Evolutionary conservation across 257 asterid species (phyloP), one percentile per base, ranked within the genome.

Genomic region (Lycium barbarum): DNA sequence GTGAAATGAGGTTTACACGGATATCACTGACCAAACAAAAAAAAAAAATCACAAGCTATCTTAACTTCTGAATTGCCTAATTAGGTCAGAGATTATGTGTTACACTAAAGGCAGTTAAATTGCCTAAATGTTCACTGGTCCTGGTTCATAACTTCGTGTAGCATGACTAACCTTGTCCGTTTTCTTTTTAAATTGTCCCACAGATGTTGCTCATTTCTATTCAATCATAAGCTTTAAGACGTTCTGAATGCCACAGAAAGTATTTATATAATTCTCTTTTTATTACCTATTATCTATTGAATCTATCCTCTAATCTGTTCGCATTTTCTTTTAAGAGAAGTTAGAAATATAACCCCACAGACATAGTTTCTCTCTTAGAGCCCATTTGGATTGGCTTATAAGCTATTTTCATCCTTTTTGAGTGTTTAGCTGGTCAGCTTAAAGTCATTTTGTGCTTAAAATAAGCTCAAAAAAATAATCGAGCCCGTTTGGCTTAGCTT

Each of bases 171-270:
- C 0, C 51, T 17, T 15, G 22, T 7, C 49, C 76, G 3, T 6
- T 67, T 67, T 8, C 49, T 7, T 67, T 67, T 36, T 36, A 67
- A 49, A 68, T 36, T 68, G 76, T 36, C 7, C 7, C 7, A 14
- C 51, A 36, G 51, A 68, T 7, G 1, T 68, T 36, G 51, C 53
- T 36, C 78, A 36, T 9, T 68, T 15, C 78, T 36, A 68, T 38
- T 36, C 53, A 68, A 38, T 68, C 78, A 36, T 14, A 38, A 68
- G 26, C 26, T 68, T 73, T 20, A 73, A 73, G 81, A 73, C 36
- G 40, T 47, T 1, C 20, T 20, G 43, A 9, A 47, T 20, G 58
- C 10, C 81, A n/a, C 15, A 15, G 62, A 57, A 36, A 47, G 38
- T 47, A 73, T 13, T 47, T 47, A 13, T 7, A 47, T 73, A 59